Conservation (phyloP, 2,329 filamentous ascomycete species). For the Colletotrichum australisinense region DNA sequence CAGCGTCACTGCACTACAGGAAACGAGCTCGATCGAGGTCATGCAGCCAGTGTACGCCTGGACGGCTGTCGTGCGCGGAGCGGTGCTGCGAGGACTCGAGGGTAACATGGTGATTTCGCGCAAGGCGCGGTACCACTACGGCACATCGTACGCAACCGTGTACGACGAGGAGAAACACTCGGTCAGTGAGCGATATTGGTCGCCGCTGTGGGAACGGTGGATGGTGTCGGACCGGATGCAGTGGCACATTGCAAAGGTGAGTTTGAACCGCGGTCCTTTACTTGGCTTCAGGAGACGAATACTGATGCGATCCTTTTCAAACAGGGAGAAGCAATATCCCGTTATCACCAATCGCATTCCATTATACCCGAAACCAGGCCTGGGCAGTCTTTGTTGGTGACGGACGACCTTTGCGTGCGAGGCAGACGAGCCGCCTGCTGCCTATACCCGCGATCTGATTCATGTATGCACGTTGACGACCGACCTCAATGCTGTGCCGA, state of each 20-base stretch:
- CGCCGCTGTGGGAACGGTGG: slow-evolving; percentile 82
- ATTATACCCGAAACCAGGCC: slow-evolving; percentile 86
- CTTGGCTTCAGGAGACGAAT: background rate
- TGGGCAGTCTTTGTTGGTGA: slow-evolving; percentile 80
- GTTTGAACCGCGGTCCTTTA: slow-evolving; percentile 37
- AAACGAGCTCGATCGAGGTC: slow-evolving; percentile 74
- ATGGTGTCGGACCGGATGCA: slow-evolving; percentile 88
- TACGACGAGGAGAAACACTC: slow-evolving; percentile 82
- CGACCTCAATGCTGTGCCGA: slow-evolving; percentile 80
- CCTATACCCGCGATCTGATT: slow-evolving; percentile 71
- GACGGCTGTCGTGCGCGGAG: slow-evolving; percentile 83
- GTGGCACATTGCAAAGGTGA: slow-evolving; percentile 84
- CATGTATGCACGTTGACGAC: slow-evolving; percentile 86
- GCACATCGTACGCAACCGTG: slow-evolving; percentile 83
- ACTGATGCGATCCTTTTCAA: background rate
- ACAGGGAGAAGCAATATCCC: slow-evolving; percentile 81
- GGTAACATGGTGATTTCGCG: slow-evolving; percentile 83
- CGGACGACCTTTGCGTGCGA: slow-evolving; percentile 85
- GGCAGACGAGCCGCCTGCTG: slow-evolving; percentile 71
- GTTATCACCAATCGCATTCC: slow-evolving; percentile 80
- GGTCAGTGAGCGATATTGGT: slow-evolving; percentile 81
- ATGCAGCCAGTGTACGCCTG: slow-evolving; percentile 87
- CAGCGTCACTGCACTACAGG: slow-evolving; percentile 56
- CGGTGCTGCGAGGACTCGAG: slow-evolving; percentile 79
- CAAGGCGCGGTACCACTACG: slow-evolving; percentile 81